phyloP scores from a whole-genome alignment of 192 early-diverging fungal species.

The Rhizoclosmatium globosum region DNA sequence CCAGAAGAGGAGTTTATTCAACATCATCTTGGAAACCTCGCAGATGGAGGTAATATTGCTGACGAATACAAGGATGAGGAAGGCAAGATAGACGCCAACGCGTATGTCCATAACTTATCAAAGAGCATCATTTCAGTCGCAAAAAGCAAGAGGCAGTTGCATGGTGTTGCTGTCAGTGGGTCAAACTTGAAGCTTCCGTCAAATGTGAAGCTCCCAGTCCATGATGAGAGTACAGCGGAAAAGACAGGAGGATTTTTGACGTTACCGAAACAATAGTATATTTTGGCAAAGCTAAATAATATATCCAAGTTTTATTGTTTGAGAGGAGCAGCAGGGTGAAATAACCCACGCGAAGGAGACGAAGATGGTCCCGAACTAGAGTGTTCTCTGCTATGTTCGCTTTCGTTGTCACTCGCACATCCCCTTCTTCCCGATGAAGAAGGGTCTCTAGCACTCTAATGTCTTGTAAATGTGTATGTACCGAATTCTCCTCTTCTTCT shows the following conservation, averaged over 20 bases:
- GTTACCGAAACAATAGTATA: too few species aligned
- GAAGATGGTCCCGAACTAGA: not conserved
- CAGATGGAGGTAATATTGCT: not conserved
- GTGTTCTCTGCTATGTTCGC: not conserved
- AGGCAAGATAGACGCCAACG: not conserved
- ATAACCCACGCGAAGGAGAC: not conserved
- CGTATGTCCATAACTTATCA: not conserved
- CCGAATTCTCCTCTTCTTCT: not conserved
- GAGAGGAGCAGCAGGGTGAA: not conserved
- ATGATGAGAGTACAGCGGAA: too few species aligned
- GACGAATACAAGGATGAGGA: not conserved
- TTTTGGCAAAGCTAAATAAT: too few species aligned
- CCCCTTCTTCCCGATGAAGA: not conserved
- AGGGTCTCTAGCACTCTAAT: not conserved
- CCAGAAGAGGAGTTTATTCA: constrained; percentile 1
- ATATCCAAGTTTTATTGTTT: too few species aligned
- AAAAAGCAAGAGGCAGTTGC: not conserved
- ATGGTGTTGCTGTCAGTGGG: too few species aligned
- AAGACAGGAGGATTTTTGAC: too few species aligned
- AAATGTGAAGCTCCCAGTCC: too few species aligned
- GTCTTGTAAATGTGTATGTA: not conserved
- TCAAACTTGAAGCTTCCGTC: too few species aligned
- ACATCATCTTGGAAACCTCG: not conserved
- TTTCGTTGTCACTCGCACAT: not conserved
- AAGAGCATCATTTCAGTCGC: not conserved